Base-by-base conservation (phyloP, 352 stramenopile species). In the Sclerospora graminicola region DNA sequence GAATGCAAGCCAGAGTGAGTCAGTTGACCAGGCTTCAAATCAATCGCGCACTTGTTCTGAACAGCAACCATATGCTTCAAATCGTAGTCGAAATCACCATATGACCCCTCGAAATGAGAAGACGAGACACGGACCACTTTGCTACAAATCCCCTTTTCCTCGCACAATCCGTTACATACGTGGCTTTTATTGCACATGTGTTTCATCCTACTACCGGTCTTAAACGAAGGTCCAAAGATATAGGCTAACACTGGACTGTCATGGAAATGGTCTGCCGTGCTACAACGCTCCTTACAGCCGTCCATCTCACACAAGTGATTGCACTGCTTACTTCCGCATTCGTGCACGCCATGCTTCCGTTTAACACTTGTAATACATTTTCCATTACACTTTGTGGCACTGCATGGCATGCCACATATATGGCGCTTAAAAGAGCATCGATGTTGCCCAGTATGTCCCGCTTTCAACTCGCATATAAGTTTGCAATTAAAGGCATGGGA, bases 221-320 rank as follows among this genome's bases (percentile, higher is more conserved):
- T n/a, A n/a, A n/a, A n/a, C n/a, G n/a, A n/a, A n/a, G n/a, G n/a
- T n/a, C n/a, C n/a, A n/a, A n/a, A n/a, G n/a, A n/a, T n/a, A n/a
- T n/a, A n/a, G n/a, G 3, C 21, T 26, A 26, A 7, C 21, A 26
- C 21, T 26, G 3, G 21, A 26, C 21, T 26, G 6, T 6, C 61
- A 16, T 78, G 66, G 26, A 78, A 78, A 52, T 78, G 66, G 18
- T 69, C 56, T 8, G 26, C 24, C 13, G 36, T 42, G 29, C 51
- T 56, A 37, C 66, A 78, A 1, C 45, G 21, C 11, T 66, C 48
- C 23, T 53, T 50, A 31, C 66, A 78, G 10, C 41, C 30, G 0
- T 57, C 30, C 50, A 73, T 64, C 23, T 60, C 45, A 37, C 63
- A 78, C 13, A 5, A n/a, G 15, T 67, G 48, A 14, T 57, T 56